Percentiles rank a stretch among this genome's conserved stretches.
phyloP scores from a whole-genome alignment of 331 rosid genomes.

The Malus hybrid region DNA sequence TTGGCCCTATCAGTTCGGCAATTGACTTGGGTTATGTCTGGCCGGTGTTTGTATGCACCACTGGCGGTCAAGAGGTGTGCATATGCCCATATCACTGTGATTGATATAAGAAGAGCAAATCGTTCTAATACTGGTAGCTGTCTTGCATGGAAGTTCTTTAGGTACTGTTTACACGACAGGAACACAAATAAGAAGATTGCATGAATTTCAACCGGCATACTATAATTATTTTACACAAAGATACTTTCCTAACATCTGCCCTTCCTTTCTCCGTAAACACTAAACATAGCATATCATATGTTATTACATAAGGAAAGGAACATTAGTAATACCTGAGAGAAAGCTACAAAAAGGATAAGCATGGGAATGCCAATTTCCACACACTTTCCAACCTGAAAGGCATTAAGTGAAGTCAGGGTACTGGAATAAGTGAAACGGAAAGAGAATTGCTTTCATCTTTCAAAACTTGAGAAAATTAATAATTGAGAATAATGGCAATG shows the following conservation, averaged over 20 bases:
- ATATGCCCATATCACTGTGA: constrained; percentile 94
- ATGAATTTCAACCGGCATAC: background rate
- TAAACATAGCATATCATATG: background rate
- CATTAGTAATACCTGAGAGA: constrained; percentile 63
- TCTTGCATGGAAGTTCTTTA: constrained; percentile 70
- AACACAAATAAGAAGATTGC: background rate
- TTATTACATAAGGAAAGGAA: background rate
- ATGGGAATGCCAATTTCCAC: constrained; percentile 96
- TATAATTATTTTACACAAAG: background rate
- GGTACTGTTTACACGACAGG: constrained; percentile 53
- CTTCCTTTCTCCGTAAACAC: background rate
- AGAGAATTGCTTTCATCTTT: background rate
- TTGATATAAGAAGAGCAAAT: constrained; percentile 79
- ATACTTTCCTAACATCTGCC: background rate
- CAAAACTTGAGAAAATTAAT: background rate
- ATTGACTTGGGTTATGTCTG: constrained; percentile 61
- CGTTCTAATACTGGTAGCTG: constrained; percentile 74
- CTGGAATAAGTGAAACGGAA: background rate
- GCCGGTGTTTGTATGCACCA: constrained; percentile 86
- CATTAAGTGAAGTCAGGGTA: constrained; percentile 3
- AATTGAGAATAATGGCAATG: background rate
- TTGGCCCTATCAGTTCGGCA: constrained; percentile 88
- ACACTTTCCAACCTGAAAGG: constrained; percentile 78
- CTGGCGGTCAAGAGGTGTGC: constrained; percentile 96
- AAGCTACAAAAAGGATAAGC: constrained; percentile 67